Evolutionary conservation across 2,329 filamentous ascomycete species (phyloP), one percentile per base, ranked within the genome.

Genomic region (Sarocladiaceae sp.): DNA sequence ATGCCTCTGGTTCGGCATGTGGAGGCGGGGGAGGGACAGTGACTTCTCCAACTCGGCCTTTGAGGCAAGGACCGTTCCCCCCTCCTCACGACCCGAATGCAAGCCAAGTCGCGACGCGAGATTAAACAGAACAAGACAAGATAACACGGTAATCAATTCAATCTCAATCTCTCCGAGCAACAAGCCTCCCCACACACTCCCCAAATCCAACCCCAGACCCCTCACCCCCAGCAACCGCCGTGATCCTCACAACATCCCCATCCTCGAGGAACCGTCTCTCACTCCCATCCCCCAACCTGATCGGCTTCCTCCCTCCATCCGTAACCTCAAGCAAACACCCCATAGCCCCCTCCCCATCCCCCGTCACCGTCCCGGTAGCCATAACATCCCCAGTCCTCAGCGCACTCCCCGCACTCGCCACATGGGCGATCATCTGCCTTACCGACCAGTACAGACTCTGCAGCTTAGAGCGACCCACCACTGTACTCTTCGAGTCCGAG

Each of bases 241-340:
- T 69, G 35, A 71, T 62, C 17, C 65, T 57, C 33, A 71, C 60
- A n/a, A 60, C 61, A 53, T 74, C 72, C 1, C 70, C 71, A 53
- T 75, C 72, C 36, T 69, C 58, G 3, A 75, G 57, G 52, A 63
- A 74, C 0, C 58, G 59, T 15, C 66, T 64, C 51, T 64, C 59
- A 18, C 59, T 58, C 4, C 69, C 70, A 13, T 66, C 62, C 0
- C 22, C 48, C 17, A 68, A 40, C 22, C 28, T 42, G 12, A 69
- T 49, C 6, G 63, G 59, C 4, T 60, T 62, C 18, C 59, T 66
- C 0, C 71, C 71, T 1, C 67, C 68, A 46, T 64, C 60, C 1
- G 68, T 72, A 31, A 62, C 49, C 56, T 75, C 72, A 4, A 74
- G 62, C 42, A 75, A 59, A 52, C 72, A 73, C 0, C 72, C 73